Evolutionary conservation across 2,329 filamentous ascomycete species (phyloP).

Genomic region (Alternaria angustiovoidea): DNA sequence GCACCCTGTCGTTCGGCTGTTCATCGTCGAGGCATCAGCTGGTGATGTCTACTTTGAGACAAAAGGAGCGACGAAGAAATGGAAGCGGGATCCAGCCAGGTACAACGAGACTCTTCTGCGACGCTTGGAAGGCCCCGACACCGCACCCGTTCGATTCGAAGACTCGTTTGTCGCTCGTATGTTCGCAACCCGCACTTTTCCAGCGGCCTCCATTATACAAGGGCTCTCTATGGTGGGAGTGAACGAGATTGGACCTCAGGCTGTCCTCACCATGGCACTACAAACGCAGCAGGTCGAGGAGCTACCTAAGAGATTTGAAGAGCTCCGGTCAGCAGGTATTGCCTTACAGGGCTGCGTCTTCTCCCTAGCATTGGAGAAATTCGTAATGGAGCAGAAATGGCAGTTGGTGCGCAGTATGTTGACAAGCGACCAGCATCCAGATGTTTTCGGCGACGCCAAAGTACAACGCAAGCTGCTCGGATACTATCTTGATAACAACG

Average conservation of each 20-base stretch:
- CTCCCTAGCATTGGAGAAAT: constrained; percentile 68
- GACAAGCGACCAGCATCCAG: constrained; percentile 70
- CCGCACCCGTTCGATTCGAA: constrained; percentile 55
- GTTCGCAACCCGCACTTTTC: constrained; percentile 79
- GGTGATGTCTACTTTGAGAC: constrained; percentile 14
- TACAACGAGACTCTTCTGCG: constrained; percentile 46
- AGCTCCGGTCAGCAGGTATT: constrained; percentile 70
- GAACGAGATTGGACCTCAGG: constrained; percentile 74
- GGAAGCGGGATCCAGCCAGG: constrained; percentile 16
- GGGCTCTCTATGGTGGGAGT: constrained; percentile 76
- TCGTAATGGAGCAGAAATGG: constrained; percentile 66
- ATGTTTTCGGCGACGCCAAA: constrained; percentile 64
- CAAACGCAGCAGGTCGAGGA: constrained; percentile 66
- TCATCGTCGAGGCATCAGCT: constrained; percentile 37
- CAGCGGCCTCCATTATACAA: constrained; percentile 74
- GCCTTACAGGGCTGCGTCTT: constrained; percentile 70
- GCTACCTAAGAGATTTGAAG: constrained; percentile 66
- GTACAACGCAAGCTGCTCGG: constrained; percentile 64
- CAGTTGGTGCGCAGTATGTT: constrained; percentile 62
- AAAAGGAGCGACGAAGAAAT: constrained; percentile 11
- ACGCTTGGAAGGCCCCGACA: constrained; percentile 51
- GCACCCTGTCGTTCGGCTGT: constrained; percentile 39
- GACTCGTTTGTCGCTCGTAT: constrained; percentile 79
- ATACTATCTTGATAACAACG: constrained; percentile 59
- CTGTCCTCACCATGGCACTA: constrained; percentile 78